Evolutionary conservation across 1,284 basidiomycete genomes (phyloP), one percentile per base, ranked within the genome.

Genomic region (Naganishia albida): DNA sequence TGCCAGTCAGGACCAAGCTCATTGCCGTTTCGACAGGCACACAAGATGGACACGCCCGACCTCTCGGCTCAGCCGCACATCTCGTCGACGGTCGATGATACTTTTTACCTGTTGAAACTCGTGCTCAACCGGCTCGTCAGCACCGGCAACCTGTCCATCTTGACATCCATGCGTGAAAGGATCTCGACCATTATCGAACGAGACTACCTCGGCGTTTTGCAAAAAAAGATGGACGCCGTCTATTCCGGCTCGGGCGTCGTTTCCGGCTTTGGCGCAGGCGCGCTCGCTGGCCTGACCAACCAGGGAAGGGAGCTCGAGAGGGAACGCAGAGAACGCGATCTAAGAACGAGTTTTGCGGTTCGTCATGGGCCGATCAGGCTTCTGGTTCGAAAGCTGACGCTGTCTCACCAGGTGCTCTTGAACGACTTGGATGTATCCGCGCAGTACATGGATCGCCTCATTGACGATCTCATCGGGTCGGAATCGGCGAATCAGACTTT

Each of bases 391-490:
- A 13, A 13, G 43, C 25, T 38, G 34, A 34, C 34, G 10, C 34
- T 34, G 34, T 34, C 10, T 10, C 34, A 13, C 12, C 70, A 95
- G 92, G 88, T 88, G 39, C 83, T 90, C 55, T 80, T 96, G 52
- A 96, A 97, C 73, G 91, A 96, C 74, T 82, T 96, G 16, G 92
- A 95, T 76, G 78, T 93, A 18, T 93, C 91, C 12, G 86, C 86
- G 1, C 88, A 86, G 7, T 93, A 98, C 78, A 84, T 92, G 76
- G 90, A 93, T 63, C 85, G 89, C 46, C 81, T 97, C 18, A 79
- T 87, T 6, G 85, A 84, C 63, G 92, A 95, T 71, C 74, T 91
- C 2, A 73, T 81, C n/a, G 80, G 80, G 7, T 84, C 85, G 18
- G 77, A 84, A 15, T 74, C 81, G 2, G 82, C 93, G 13, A 76